These are phyloP conservation scores for Schoenoplectus tabernaemontani DNA, from an alignment of 202 grass and related monocot genomes.

Conservation along the genomic window DNA sequence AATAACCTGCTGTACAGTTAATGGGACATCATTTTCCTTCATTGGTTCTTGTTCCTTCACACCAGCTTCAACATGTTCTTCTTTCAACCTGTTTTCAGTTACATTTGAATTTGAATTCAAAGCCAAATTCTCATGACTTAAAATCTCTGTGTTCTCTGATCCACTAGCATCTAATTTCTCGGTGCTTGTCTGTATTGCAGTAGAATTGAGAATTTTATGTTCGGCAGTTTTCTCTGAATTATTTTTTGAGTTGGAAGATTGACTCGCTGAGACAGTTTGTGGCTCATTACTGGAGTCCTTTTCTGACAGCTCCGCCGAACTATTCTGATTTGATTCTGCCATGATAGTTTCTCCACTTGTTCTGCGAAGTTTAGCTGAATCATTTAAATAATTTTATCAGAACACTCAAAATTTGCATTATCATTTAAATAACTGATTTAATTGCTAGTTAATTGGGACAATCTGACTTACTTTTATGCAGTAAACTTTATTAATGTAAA, in stretches of 20 bases:
- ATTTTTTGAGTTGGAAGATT: conserved; percentile 9
- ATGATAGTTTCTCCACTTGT: conserved; percentile 25
- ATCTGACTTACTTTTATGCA: neutral
- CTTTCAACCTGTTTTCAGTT: conserved; percentile 1
- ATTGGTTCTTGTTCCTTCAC: neutral
- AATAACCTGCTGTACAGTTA: neutral
- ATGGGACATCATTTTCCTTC: conserved; percentile 3
- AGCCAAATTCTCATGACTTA: conserved; percentile 3
- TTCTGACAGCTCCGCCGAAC: conserved; percentile 3
- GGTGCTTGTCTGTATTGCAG: neutral
- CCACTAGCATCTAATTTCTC: conserved; percentile 10
- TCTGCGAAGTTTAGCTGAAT: conserved; percentile 63
- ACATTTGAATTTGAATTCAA: conserved; percentile 15
- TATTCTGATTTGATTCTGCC: conserved; percentile 21
- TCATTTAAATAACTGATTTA: neutral
- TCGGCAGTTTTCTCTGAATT: neutral
- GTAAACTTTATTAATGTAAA: neutral
- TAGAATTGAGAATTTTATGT: conserved; percentile 9
- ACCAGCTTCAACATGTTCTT: conserved; percentile 3
- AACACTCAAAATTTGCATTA: neutral
- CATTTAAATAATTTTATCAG: conserved; percentile 11
- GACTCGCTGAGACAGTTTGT: conserved; percentile 18
- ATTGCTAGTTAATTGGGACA: neutral
- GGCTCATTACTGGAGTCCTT: conserved; percentile 23
- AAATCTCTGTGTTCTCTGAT: neutral